Percentiles rank a stretch among this genome's conserved stretches.
phyloP scores from a whole-genome alignment of 768 basidiomycete species.

The Mycena floridula region DNA sequence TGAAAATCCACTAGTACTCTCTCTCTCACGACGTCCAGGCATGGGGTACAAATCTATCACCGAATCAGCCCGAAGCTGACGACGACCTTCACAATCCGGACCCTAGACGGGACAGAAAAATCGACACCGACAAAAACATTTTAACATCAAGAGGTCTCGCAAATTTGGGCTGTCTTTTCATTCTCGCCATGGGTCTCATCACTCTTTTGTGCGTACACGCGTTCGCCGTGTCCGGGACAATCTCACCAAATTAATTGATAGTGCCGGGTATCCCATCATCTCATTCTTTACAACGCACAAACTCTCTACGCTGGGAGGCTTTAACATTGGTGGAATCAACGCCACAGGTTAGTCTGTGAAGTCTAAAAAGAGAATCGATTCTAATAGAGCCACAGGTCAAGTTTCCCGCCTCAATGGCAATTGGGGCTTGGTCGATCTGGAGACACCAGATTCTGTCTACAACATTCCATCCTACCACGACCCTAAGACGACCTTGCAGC shows the following conservation, averaged over 20 bases:
- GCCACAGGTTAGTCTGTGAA: background rate
- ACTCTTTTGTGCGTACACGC: constrained; percentile 47
- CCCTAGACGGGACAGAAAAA: constrained; percentile 43
- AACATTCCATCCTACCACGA: constrained; percentile 32
- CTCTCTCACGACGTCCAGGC: constrained; percentile 4
- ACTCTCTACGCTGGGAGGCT: constrained; percentile 36
- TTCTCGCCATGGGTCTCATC: constrained; percentile 44
- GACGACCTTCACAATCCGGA: constrained; percentile 64
- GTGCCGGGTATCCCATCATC: constrained; percentile 29
- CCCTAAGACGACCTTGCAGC: constrained; percentile 26
- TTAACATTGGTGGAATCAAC: constrained; percentile 63
- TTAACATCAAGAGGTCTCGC: constrained; percentile 56
- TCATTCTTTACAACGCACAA: constrained; percentile 3
- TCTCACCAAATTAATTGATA: constrained; percentile 10
- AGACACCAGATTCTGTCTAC: constrained; percentile 41
- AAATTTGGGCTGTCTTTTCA: constrained; percentile 60
- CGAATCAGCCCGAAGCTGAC: constrained; percentile 37
- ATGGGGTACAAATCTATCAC: constrained; percentile 4
- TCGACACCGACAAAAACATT: constrained; percentile 52
- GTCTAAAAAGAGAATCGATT: constrained; percentile 45
- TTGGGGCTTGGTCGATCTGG: constrained; percentile 45
- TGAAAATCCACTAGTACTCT: constrained; percentile 4
- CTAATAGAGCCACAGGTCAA: constrained; percentile 31
- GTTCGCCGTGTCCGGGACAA: constrained; percentile 1
- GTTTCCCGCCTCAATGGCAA: constrained; percentile 39